These are phyloP conservation scores for Ascochyta viciae-villosae DNA, from an alignment of 2,329 filamentous ascomycete species.

Conservation along the genomic window DNA sequence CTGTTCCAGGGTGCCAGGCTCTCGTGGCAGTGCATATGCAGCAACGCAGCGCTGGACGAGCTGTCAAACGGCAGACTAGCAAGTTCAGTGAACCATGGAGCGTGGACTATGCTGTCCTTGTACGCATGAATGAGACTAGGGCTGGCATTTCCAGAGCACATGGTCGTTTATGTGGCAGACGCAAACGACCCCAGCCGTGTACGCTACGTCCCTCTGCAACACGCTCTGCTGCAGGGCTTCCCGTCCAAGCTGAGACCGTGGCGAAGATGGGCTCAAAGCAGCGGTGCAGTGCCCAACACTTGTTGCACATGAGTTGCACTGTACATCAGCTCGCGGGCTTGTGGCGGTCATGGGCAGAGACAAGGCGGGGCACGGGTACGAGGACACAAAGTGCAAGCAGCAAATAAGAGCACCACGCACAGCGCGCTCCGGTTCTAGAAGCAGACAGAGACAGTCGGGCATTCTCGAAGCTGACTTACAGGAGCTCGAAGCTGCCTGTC, in stretches of 20 bases:
- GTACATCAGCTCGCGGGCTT: neutral
- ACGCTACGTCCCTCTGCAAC: neutral
- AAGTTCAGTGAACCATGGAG: neutral
- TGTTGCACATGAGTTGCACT: slow-evolving; percentile 1
- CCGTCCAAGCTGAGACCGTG: neutral
- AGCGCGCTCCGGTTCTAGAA: neutral
- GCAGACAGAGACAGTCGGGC: slow-evolving; percentile 1
- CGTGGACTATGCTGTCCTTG: neutral
- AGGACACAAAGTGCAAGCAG: slow-evolving; percentile 1
- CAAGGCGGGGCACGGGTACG: slow-evolving; percentile 29
- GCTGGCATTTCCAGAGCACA: neutral
- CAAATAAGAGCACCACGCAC: neutral
- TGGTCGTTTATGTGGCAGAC: neutral
- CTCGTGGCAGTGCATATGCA: neutral
- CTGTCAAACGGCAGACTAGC: neutral
- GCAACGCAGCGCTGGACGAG: neutral
- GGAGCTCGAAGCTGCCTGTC: slow-evolving; percentile 16
- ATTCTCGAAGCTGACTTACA: slow-evolving; percentile 20
- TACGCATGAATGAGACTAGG: neutral
- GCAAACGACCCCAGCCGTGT: neutral
- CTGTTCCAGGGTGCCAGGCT: neutral
- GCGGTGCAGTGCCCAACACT: slow-evolving; percentile 16
- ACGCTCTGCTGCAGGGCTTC: neutral
- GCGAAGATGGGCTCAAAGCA: neutral
- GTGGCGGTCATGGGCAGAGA: slow-evolving; percentile 21